A percentile compares a stretch with the other conserved stretches of the same genome.
Conservation (phyloP, 1,139 yeast species). For the Hyphopichia fennica region DNA sequence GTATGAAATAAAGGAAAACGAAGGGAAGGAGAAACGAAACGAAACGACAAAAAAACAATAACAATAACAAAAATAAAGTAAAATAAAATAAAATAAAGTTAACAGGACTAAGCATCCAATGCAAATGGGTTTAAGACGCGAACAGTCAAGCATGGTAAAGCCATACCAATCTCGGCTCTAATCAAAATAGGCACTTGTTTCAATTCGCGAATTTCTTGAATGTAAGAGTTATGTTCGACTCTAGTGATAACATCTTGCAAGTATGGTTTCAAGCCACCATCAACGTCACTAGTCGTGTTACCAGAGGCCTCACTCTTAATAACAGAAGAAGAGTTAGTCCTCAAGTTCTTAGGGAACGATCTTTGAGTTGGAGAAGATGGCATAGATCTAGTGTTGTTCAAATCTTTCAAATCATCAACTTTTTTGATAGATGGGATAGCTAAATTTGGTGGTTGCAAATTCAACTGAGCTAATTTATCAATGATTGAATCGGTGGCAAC, state of each 20-base stretch:
- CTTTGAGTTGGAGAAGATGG: slow-evolving; percentile 29
- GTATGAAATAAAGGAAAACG: neutral
- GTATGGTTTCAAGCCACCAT: slow-evolving; percentile 53
- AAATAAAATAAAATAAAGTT: neutral
- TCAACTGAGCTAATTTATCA: slow-evolving; percentile 49
- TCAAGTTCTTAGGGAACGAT: slow-evolving; percentile 21
- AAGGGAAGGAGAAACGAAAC: neutral
- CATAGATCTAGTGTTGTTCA: slow-evolving; percentile 21
- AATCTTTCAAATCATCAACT: slow-evolving; percentile 5
- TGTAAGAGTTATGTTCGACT: slow-evolving; percentile 57
- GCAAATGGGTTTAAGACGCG: slow-evolving; percentile 89
- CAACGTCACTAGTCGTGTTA: slow-evolving; percentile 12
- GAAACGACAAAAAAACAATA: neutral
- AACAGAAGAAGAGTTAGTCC: slow-evolving; percentile 26
- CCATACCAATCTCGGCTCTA: slow-evolving; percentile 93
- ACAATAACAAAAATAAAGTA: neutral
- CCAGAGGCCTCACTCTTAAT: slow-evolving; percentile 15
- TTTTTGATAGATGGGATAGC: slow-evolving; percentile 32
- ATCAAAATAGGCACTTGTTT: slow-evolving; percentile 79
- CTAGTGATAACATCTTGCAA: slow-evolving; percentile 56
- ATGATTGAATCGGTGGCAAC: slow-evolving; percentile 42
- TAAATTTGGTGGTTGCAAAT: slow-evolving; percentile 54
- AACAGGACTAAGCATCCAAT: slow-evolving; percentile 1
- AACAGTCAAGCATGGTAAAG: slow-evolving; percentile 91
- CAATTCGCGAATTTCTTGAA: slow-evolving; percentile 82